Conservation (phyloP, 1,284 basidiomycete genomes). For the Tilletia horrida region DNA sequence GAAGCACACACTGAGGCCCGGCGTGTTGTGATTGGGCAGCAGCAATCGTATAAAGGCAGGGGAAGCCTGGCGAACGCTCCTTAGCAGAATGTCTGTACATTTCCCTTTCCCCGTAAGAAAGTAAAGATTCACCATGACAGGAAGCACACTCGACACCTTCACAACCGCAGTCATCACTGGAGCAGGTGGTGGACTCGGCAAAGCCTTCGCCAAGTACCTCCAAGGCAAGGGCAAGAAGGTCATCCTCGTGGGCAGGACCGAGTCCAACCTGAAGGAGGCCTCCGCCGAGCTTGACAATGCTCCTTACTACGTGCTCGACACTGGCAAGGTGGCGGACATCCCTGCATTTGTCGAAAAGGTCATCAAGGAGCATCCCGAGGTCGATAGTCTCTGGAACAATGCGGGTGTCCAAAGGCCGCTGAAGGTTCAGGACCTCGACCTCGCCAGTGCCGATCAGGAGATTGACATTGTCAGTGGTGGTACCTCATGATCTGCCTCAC, state of each 20-base stretch:
- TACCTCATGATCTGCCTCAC: too few relatives aligned
- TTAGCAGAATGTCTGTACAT: too few relatives aligned
- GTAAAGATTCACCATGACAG: too few relatives aligned
- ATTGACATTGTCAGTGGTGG: conserved; percentile 29
- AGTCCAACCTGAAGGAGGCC: conserved; percentile 50
- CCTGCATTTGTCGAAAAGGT: conserved; percentile 50
- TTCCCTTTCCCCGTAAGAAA: too few relatives aligned
- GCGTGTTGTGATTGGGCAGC: too few relatives aligned
- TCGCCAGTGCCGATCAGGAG: conserved; percentile 39
- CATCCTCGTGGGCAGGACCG: conserved; percentile 55
- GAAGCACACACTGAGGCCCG: too few relatives aligned
- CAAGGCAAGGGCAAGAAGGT: conserved; percentile 55
- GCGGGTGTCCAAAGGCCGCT: conserved; percentile 55
- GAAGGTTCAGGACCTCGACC: conserved; percentile 43
- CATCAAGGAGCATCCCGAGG: conserved; percentile 54
- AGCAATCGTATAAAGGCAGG: too few relatives aligned
- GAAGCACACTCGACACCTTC: conserved; percentile 33
- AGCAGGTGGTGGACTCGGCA: conserved; percentile 43
- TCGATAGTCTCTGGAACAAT: conserved; percentile 58
- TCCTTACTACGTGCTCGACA: conserved; percentile 55
- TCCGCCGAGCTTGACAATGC: conserved; percentile 49
- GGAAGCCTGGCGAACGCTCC: too few relatives aligned
- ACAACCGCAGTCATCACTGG: conserved; percentile 48
- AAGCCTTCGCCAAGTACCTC: conserved; percentile 55
- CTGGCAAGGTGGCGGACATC: conserved; percentile 49